Base-by-base conservation (phyloP, 2,329 filamentous ascomycete species). In the Aspergillus fischeri region DNA sequence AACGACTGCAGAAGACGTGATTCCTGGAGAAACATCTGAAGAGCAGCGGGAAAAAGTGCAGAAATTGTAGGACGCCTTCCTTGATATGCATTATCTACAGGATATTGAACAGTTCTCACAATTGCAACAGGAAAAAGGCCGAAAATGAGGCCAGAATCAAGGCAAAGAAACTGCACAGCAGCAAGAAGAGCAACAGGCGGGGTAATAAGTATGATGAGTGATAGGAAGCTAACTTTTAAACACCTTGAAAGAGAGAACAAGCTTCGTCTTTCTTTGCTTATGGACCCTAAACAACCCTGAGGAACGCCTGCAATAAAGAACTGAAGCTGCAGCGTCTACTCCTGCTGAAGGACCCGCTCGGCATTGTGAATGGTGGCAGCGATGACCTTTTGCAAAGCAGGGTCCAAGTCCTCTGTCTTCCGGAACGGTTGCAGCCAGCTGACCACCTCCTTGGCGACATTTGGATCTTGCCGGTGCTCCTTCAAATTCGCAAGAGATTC, bases 401-500 rank as follows among this genome's bases (percentile, higher is more conserved):
- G 75, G 64, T 86, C 84, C 50, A 83, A 63, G 28, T 78, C 76
- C 55, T 78, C 72, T 21, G 71, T 70, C 50, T 74, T 72, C 29
- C 77, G 61, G 53, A 82, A 68, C 8, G 78, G 75, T 50, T 81
- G 66, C 28, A 86, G 71, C 71, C 80, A 79, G 38, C 73, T 68
- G 57, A 83, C 72, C 51, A 81, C 73, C 57, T 78, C 76, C 64
- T 76, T 71, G 44, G 79, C 77, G 53, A 84, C 64, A 29, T 68
- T 68, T 62, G 52, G 73, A 61, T 73, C 61, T 47, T 77, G 66
- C 41, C 78, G 71, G 24, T 79, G 75, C 54, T 78, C 78, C 66
- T 83, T 86, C 60, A 97, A 73, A 49, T 81, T 78, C 1, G 80
- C 78, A 53, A 97, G 78, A 7, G 86, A 82, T 57, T 83, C 80